phyloP scores from a whole-genome alignment of 495 filamentous ascomycete species.

The Schizothecium vesticola region DNA sequence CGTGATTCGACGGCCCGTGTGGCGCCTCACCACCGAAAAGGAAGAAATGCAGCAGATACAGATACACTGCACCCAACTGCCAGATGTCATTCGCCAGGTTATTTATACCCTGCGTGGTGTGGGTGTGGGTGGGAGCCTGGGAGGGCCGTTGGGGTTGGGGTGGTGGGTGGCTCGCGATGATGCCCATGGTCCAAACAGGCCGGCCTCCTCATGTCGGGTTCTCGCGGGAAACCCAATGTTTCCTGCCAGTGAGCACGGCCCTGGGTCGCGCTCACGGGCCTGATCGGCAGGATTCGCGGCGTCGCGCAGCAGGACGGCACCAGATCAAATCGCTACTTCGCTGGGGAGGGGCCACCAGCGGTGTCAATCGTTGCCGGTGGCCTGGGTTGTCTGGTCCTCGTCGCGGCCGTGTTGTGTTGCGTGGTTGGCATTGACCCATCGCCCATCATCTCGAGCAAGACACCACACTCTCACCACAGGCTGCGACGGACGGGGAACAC shows the following conservation, averaged over 20 bases:
- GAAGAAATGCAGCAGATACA: not conserved
- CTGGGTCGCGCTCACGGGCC: not conserved
- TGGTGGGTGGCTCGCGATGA: not conserved
- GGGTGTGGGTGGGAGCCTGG: not conserved
- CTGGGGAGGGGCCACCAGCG: not conserved
- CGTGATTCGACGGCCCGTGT: not conserved
- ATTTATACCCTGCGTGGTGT: not conserved
- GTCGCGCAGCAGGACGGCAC: constrained; percentile 10
- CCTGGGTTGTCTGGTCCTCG: not conserved
- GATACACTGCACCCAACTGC: not conserved
- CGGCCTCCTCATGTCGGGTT: not conserved
- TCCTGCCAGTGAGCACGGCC: not conserved
- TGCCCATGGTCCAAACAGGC: not conserved
- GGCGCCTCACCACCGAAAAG: not conserved
- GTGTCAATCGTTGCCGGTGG: not conserved
- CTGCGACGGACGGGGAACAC: not conserved
- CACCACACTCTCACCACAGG: not conserved
- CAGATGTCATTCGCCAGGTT: constrained; percentile 2
- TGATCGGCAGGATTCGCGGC: constrained; percentile 17
- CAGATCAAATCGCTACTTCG: constrained; percentile 19
- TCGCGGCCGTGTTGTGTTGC: not conserved
- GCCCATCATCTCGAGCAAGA: not conserved
- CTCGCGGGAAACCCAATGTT: not conserved
- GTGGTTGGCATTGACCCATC: not conserved
- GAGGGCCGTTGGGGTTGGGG: not conserved